Conservation (phyloP, 441 rosid species). For the Daphne laureola region DNA sequence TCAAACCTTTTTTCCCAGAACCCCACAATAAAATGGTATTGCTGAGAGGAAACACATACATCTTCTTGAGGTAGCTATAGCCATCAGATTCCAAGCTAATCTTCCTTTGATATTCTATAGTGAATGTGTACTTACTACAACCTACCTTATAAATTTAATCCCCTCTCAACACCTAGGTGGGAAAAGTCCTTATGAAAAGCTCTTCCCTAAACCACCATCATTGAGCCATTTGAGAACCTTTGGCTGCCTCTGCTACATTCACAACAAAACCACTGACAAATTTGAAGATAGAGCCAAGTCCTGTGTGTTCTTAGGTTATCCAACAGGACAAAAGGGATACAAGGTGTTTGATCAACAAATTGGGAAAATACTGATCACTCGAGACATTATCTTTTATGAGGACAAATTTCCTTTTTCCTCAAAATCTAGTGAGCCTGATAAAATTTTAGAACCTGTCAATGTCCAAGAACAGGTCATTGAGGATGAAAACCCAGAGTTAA, state of each 20-base stretch:
- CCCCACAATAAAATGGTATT: background rate
- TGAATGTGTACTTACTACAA: background rate
- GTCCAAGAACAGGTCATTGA: too few species aligned
- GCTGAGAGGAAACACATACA: background rate
- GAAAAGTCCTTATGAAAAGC: background rate
- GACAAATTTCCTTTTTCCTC: too few species aligned
- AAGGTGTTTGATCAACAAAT: too few species aligned
- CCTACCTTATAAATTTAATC: conserved; percentile 3
- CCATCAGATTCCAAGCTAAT: background rate
- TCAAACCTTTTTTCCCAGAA: background rate
- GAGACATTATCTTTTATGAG: too few species aligned
- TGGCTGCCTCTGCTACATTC: conserved; percentile 2
- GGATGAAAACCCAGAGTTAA: too few species aligned
- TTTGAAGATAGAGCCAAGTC: too few species aligned
- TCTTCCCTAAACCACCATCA: background rate
- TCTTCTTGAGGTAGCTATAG: background rate
- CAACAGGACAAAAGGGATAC: too few species aligned
- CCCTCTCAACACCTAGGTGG: background rate
- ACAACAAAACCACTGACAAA: background rate
- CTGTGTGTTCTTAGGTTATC: too few species aligned
- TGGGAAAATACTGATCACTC: too few species aligned
- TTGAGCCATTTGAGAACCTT: background rate
- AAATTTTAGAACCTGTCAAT: too few species aligned
- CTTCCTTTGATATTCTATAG: background rate
- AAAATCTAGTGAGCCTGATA: too few species aligned